Evolutionary conservation across 306 rosid genomes (phyloP).

Genomic region (Mucuna pruriens): DNA sequence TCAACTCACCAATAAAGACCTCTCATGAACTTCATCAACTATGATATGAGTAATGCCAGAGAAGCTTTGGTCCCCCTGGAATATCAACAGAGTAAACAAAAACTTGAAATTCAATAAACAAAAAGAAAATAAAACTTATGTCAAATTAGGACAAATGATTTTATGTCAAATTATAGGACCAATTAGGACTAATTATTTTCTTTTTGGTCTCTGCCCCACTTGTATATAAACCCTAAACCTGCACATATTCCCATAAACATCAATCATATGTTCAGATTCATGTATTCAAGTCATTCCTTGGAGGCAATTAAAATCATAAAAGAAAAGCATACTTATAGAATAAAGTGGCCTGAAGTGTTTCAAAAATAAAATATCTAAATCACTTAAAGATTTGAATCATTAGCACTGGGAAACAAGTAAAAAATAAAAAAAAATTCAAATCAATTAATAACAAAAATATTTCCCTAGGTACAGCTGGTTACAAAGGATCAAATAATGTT

Average conservation of each 20-base stretch:
- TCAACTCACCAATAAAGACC: slow-evolving; percentile 86
- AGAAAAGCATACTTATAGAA: neutral
- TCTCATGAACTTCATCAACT: slow-evolving; percentile 98
- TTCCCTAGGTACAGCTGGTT: too few relatives aligned
- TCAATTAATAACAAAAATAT: neutral
- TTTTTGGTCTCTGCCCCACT: neutral
- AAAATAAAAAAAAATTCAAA: neutral
- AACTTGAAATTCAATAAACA: slow-evolving; percentile 5
- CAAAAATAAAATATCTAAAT: neutral
- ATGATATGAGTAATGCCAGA: slow-evolving; percentile 82
- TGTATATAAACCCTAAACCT: neutral
- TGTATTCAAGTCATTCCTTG: neutral
- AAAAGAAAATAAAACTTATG: slow-evolving; percentile 1
- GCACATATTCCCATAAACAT: neutral
- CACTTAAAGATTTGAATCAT: neutral
- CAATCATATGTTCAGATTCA: neutral
- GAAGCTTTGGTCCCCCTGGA: slow-evolving; percentile 82
- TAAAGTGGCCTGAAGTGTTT: neutral
- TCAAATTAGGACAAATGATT: neutral
- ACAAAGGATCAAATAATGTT: neutral
- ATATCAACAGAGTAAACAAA: slow-evolving; percentile 33
- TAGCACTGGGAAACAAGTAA: neutral
- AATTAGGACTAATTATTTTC: neutral
- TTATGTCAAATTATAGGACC: neutral
- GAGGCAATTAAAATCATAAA: neutral